phyloP scores from a whole-genome alignment of 2,329 filamentous ascomycete species.

The Aspergillus tanneri region DNA sequence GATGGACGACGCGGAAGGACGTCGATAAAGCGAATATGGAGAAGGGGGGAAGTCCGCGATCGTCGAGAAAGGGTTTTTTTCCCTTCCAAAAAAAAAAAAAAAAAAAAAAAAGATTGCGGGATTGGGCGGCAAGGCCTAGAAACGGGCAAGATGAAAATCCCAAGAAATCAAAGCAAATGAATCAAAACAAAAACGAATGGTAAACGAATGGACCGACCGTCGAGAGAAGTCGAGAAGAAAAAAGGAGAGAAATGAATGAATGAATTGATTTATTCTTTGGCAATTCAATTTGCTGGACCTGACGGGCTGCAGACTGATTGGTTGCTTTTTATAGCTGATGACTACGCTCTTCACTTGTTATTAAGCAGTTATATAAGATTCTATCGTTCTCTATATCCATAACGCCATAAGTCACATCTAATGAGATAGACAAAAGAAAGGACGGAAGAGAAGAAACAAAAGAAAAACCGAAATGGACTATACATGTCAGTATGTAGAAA shows the following conservation, averaged over 20 bases:
- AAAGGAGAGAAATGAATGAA: not conserved
- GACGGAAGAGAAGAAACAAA: not conserved
- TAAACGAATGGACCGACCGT: constrained; percentile 6
- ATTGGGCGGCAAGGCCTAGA: constrained; percentile 4
- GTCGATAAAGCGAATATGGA: constrained; percentile 12
- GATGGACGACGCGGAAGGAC: not conserved
- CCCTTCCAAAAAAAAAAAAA: not conserved
- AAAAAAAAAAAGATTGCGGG: constrained; percentile 6
- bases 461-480: constrained; percentile 16
- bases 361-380: too few relatives aligned
- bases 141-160: not conserved
- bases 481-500: constrained; percentile 10
- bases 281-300: too few relatives aligned
- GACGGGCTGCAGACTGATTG: too few relatives aligned
- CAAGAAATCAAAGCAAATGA: not conserved
- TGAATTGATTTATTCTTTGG: too few relatives aligned
- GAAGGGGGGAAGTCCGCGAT: constrained; percentile 15
- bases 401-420: too few relatives aligned
- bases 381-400: too few relatives aligned
- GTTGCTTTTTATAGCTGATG: too few relatives aligned
- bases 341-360: too few relatives aligned
- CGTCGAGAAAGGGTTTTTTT: constrained; percentile 11
- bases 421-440: not conserved
- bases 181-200: not conserved
- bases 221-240: not conserved